These are phyloP conservation scores for Senna siamea DNA, from an alignment of 306 rosid species.

Conservation along the genomic window DNA sequence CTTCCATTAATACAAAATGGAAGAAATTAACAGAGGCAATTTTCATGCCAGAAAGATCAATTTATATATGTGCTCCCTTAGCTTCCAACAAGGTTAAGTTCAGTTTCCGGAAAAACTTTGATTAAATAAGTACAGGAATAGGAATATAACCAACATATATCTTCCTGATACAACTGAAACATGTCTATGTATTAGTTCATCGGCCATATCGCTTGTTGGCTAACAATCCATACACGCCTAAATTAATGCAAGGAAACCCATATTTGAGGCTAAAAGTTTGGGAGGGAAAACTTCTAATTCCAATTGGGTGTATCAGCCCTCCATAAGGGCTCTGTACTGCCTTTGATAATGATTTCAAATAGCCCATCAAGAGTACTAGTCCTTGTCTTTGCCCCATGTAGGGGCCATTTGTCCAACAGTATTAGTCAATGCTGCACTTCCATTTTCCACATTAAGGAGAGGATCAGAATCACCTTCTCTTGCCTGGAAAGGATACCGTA, in stretches of 20 bases:
- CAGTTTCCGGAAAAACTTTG: not conserved
- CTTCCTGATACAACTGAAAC: not conserved
- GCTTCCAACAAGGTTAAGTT: not conserved
- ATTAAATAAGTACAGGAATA: not conserved
- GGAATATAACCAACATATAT: not conserved
- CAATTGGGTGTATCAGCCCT: conserved; percentile 10
- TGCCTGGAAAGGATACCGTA: conserved; percentile 45
- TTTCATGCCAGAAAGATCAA: not conserved
- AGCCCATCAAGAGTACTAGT: conserved; percentile 53
- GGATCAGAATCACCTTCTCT: conserved; percentile 81
- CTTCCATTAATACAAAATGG: not conserved
- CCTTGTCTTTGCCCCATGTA: conserved; percentile 76
- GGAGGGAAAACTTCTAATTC: not conserved
- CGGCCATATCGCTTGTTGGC: conserved; percentile 25
- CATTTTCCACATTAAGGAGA: conserved; percentile 65
- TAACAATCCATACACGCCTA: conserved; percentile 40
- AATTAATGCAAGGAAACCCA: conserved; percentile 26
- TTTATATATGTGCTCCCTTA: not conserved
- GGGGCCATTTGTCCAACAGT: conserved; percentile 49
- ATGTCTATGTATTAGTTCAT: conserved; percentile 7
- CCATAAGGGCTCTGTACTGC: conserved; percentile 8
- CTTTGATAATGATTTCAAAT: not conserved
- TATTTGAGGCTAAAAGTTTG: conserved; percentile 17
- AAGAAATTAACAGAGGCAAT: not conserved
- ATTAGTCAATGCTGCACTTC: conserved; percentile 42